Evolutionary conservation across 495 filamentous ascomycete species (phyloP).

Genomic region (Penicillium waksmanii): DNA sequence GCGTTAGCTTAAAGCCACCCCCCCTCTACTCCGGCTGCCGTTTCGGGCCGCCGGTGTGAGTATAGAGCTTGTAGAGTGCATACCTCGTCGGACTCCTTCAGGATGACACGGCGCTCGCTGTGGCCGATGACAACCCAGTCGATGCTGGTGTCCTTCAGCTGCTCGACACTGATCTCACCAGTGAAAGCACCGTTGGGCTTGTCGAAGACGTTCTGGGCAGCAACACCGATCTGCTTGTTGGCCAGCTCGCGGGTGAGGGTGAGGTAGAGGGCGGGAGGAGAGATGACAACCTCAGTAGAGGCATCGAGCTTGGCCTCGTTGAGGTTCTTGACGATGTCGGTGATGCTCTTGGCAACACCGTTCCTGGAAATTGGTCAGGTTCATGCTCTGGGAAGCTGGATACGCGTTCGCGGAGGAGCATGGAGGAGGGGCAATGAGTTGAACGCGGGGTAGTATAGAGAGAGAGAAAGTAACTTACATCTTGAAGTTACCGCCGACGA

Average conservation of each 20-base stretch:
- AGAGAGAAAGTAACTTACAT: constrained; percentile 60
- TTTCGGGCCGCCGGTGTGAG: constrained; percentile 6
- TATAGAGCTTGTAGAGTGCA: constrained; percentile 20
- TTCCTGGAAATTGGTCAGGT: constrained; percentile 64
- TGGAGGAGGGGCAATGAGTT: constrained; percentile 27
- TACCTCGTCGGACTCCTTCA: constrained; percentile 79
- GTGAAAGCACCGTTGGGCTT: constrained; percentile 97
- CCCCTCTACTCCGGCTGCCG: not conserved
- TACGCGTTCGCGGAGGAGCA: constrained; percentile 1
- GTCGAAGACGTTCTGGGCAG: constrained; percentile 95
- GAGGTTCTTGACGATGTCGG: constrained; percentile 82
- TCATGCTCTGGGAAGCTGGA: constrained; percentile 9
- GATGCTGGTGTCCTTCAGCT: constrained; percentile 85
- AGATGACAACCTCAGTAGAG: constrained; percentile 81
- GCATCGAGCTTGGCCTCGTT: constrained; percentile 68
- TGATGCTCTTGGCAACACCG: constrained; percentile 84
- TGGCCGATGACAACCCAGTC: constrained; percentile 91
- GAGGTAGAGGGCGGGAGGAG: constrained; percentile 89
- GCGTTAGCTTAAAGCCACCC: constrained; percentile 4
- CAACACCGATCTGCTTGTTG: constrained; percentile 71
- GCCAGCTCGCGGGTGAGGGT: constrained; percentile 77
- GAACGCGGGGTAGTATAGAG: constrained; percentile 22
- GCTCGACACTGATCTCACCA: constrained; percentile 89
- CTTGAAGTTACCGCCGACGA: constrained; percentile 99
- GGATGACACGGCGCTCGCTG: constrained; percentile 85